Percentiles rank a stretch among this genome's conserved stretches.
These are phyloP conservation scores for Yamadazyma sp. DNA, from an alignment of 1,139 yeast species.

Conservation along the genomic window DNA sequence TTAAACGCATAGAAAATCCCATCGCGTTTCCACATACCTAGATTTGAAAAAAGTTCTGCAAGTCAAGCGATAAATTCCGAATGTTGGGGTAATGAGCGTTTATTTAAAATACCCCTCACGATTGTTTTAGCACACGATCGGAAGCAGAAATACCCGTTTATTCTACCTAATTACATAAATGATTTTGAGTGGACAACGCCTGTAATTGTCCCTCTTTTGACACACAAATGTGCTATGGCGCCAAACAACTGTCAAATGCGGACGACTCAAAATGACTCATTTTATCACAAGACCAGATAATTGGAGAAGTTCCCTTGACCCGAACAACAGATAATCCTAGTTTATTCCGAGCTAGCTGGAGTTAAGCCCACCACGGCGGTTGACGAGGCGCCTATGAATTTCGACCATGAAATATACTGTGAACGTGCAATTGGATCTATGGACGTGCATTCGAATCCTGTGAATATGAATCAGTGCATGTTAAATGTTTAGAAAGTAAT, in stretches of 20 bases:
- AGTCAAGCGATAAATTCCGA: slow-evolving; percentile 3
- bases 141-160: background rate
- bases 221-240: too few relatives aligned
- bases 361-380: too few relatives aligned
- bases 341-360: background rate
- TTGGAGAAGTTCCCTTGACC: background rate
- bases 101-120: slow-evolving; percentile 2
- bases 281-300: background rate
- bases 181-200: too few relatives aligned
- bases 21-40: slow-evolving; percentile 1
- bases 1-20: too few relatives aligned
- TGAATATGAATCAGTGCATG: too few relatives aligned
- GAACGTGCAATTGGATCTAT: too few relatives aligned
- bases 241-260: background rate
- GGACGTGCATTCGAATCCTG: too few relatives aligned
- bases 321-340: background rate
- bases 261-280: background rate
- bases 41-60: background rate
- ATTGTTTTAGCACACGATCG: slow-evolving; percentile 1
- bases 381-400: too few relatives aligned
- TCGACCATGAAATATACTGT: too few relatives aligned
- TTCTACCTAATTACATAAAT: too few relatives aligned
- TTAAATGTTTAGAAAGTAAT: too few relatives aligned
- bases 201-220: too few relatives aligned
- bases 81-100: slow-evolving; percentile 4